These are phyloP conservation scores for Leptodontidium sp. DNA, from an alignment of 2,329 filamentous ascomycete genomes.

Conservation along the genomic window DNA sequence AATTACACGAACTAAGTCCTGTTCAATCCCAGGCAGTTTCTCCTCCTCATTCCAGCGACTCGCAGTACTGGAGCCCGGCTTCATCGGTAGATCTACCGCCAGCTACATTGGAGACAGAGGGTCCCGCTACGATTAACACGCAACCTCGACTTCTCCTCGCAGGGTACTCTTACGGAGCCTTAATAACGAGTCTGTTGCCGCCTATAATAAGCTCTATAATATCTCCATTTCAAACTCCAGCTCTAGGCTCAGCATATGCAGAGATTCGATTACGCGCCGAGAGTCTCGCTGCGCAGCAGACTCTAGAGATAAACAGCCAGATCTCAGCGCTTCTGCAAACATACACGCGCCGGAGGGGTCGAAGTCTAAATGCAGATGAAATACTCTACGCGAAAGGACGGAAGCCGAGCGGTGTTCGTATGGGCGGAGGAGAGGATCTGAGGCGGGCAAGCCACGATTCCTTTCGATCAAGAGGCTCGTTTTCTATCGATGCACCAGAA, in stretches of 20 bases:
- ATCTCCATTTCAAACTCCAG: constrained; percentile 62
- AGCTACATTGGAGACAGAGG: constrained; percentile 10
- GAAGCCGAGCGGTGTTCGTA: constrained; percentile 39
- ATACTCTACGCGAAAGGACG: constrained; percentile 32
- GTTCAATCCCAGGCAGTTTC: constrained; percentile 40
- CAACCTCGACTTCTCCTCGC: constrained; percentile 64
- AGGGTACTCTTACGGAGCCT: constrained; percentile 91
- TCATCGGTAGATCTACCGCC: constrained; percentile 10
- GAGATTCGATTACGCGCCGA: constrained; percentile 77
- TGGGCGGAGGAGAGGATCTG: constrained; percentile 47
- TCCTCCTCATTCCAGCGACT: constrained; percentile 27
- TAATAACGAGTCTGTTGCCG: constrained; percentile 79
- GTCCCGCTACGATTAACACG: not conserved
- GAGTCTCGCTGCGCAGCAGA: constrained; percentile 71
- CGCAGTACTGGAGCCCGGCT: constrained; percentile 8
- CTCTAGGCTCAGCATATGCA: constrained; percentile 65
- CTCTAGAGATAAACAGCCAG: constrained; percentile 36
- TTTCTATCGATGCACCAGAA: constrained; percentile 46
- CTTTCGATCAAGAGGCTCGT: constrained; percentile 34
- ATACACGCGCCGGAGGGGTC: constrained; percentile 27
- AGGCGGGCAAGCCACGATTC: constrained; percentile 50
- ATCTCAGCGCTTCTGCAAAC: constrained; percentile 33
- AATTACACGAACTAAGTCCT: constrained; percentile 36
- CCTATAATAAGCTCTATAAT: constrained; percentile 53
- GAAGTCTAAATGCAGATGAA: constrained; percentile 36